These are phyloP conservation scores for Pontederia crassipes DNA, from an alignment of 176 grass and related monocot species.

Conservation along the genomic window DNA sequence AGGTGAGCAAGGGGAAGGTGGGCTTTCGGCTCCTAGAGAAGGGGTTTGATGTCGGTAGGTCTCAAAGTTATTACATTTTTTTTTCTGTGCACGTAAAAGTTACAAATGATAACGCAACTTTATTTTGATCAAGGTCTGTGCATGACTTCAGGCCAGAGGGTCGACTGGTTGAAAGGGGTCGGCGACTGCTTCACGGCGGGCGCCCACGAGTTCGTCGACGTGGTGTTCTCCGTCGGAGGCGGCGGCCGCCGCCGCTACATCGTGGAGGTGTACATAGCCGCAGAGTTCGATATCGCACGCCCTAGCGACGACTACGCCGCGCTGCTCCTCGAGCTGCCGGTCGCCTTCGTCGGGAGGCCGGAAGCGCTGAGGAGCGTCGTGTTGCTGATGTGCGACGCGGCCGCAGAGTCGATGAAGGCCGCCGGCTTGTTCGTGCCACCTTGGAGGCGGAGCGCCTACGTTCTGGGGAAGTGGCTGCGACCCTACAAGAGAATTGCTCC, in stretches of 20 bases:
- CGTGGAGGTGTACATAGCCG: conserved; percentile 46
- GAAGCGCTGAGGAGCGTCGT: conserved; percentile 31
- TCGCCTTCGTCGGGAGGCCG: conserved; percentile 34
- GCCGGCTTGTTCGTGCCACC: conserved; percentile 67
- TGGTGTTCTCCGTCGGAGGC: neutral
- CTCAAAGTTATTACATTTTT: too few species aligned
- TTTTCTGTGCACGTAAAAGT: too few species aligned
- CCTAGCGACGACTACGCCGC: conserved; percentile 39
- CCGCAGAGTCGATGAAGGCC: conserved; percentile 46
- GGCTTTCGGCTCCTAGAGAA: conserved; percentile 19
- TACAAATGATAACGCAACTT: neutral
- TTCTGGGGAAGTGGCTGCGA: conserved; percentile 63
- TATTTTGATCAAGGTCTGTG: conserved; percentile 41
- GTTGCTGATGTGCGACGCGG: conserved; percentile 55
- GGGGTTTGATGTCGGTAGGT: conserved; percentile 54
- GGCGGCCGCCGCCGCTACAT: conserved; percentile 30
- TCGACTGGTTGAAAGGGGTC: conserved; percentile 1
- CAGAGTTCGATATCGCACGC: conserved; percentile 68
- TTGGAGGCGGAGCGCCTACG: conserved; percentile 59
- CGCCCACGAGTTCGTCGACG: conserved; percentile 54
- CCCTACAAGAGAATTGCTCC: conserved; percentile 17
- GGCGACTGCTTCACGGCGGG: conserved; percentile 8
- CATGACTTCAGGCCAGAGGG: conserved; percentile 48
- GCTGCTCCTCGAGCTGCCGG: conserved; percentile 34
- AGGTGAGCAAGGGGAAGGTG: conserved; percentile 16